phyloP scores from a whole-genome alignment of 2,329 filamentous ascomycete genomes.

The Diaporthe batatas region DNA sequence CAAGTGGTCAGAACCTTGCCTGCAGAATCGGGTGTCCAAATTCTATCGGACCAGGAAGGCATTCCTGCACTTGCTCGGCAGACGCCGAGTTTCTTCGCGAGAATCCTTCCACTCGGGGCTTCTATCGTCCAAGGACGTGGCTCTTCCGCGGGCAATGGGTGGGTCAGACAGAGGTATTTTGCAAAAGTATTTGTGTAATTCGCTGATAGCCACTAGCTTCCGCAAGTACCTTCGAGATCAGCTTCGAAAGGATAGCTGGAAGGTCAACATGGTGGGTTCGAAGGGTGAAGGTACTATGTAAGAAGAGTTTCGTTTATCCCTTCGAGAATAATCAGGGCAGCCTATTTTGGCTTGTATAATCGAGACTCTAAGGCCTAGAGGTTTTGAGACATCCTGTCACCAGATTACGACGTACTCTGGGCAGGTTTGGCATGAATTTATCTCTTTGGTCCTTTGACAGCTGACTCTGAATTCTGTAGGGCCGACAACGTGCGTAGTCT shows the following conservation, averaged over 20 bases:
- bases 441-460: too few species aligned
- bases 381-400: too few species aligned
- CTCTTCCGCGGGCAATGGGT: conserved; percentile 17
- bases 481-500: conserved; percentile 45
- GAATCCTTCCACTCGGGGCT: conserved; percentile 12
- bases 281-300: conserved; percentile 43
- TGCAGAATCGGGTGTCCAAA: not conserved
- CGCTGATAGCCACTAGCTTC: conserved; percentile 37
- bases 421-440: too few species aligned
- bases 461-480: conserved; percentile 5
- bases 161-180: not conserved
- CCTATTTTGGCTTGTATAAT: too few species aligned
- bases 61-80: not conserved
- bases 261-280: conserved; percentile 49
- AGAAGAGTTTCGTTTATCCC: too few species aligned
- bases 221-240: conserved; percentile 45
- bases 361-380: too few species aligned
- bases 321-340: too few species aligned
- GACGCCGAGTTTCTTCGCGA: conserved; percentile 9
- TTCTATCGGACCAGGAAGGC: not conserved
- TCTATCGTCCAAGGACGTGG: conserved; percentile 10
- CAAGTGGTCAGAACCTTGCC: not conserved
- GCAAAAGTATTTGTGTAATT: not conserved
- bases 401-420: too few species aligned
- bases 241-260: conserved; percentile 44